A percentile compares a stretch with the other conserved stretches of the same genome.
These are phyloP conservation scores for Nicotiana paniculata DNA, from an alignment of 257 asterid genomes.

Conservation along the genomic window DNA sequence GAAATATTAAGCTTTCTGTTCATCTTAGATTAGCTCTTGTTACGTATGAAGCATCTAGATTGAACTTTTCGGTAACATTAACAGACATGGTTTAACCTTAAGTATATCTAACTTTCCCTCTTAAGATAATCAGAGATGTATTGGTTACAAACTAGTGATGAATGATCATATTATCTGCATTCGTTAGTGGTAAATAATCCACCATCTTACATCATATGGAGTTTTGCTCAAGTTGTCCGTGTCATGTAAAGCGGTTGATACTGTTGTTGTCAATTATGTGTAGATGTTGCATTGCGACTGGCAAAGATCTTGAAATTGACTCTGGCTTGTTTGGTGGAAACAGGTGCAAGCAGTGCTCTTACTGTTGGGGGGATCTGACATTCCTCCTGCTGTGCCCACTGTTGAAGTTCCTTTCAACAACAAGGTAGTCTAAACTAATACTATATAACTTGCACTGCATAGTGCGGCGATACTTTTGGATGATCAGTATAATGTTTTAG, in stretches of 20 bases:
- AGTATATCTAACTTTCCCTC: neutral
- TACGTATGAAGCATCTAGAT: neutral
- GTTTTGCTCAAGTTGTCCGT: neutral
- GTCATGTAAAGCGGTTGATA: neutral
- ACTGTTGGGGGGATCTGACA: constrained; percentile 24
- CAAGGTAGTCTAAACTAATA: constrained; percentile 16
- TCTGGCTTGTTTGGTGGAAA: neutral
- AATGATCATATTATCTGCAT: neutral
- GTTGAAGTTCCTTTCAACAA: constrained; percentile 11
- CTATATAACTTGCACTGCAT: neutral
- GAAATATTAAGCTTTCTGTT: neutral
- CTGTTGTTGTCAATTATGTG: constrained; percentile 2
- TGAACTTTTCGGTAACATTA: neutral
- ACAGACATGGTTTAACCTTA: neutral
- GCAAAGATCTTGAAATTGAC: neutral
- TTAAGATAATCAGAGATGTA: neutral
- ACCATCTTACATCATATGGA: too few species aligned
- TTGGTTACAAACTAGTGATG: neutral
- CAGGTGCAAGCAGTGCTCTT: constrained; percentile 36
- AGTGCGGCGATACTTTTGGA: neutral
- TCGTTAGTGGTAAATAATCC: too few species aligned
- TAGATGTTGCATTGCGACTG: neutral
- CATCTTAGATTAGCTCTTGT: neutral
- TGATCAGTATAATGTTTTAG: constrained; percentile 6
- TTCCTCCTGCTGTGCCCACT: constrained; percentile 17